A percentile compares a stretch with the other conserved stretches of the same genome.
phyloP scores from a whole-genome alignment of 1,139 yeast species.

The Geotrichum europaeum region DNA sequence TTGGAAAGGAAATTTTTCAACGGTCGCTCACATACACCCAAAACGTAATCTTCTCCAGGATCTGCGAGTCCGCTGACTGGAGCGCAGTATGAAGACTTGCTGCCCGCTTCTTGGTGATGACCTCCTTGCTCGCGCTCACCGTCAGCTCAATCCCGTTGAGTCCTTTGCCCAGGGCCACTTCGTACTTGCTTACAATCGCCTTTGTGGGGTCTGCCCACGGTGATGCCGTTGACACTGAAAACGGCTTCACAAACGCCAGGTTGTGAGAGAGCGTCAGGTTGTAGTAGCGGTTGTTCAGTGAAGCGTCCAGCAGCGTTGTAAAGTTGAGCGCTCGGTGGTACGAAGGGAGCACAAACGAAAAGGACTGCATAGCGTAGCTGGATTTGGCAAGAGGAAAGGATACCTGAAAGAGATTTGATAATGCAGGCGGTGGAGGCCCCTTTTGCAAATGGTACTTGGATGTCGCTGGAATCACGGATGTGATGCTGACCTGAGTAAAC shows the following conservation, averaged over 20 bases:
- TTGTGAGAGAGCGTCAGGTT: slow-evolving; percentile 25
- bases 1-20: background rate
- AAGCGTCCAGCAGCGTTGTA: slow-evolving; percentile 28
- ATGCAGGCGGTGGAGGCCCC: slow-evolving; percentile 25
- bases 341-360: slow-evolving; percentile 31
- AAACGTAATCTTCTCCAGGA: slow-evolving; percentile 1
- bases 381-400: slow-evolving; percentile 29
- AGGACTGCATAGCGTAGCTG: slow-evolving; percentile 28
- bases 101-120: background rate
- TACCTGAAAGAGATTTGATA: slow-evolving; percentile 30
- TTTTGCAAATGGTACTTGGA: slow-evolving; percentile 24
- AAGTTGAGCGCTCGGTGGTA: slow-evolving; percentile 32
- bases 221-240: slow-evolving; percentile 25
- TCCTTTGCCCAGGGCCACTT: slow-evolving; percentile 27
- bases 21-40: slow-evolving; percentile 2
- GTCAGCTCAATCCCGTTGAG: slow-evolving; percentile 29
- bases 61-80: background rate
- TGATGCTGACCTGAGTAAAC: background rate
- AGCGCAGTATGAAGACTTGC: background rate
- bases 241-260: slow-evolving; percentile 24
- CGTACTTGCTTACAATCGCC: slow-evolving; percentile 27
- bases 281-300: slow-evolving; percentile 28
- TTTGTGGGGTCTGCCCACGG: slow-evolving; percentile 27
- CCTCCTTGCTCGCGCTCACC: slow-evolving; percentile 4
- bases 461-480: slow-evolving; percentile 26